A percentile compares a stretch with the other conserved stretches of the same genome.
Conservation (phyloP, 2,329 filamentous ascomycete species). For the Cladosporium colombiae region DNA sequence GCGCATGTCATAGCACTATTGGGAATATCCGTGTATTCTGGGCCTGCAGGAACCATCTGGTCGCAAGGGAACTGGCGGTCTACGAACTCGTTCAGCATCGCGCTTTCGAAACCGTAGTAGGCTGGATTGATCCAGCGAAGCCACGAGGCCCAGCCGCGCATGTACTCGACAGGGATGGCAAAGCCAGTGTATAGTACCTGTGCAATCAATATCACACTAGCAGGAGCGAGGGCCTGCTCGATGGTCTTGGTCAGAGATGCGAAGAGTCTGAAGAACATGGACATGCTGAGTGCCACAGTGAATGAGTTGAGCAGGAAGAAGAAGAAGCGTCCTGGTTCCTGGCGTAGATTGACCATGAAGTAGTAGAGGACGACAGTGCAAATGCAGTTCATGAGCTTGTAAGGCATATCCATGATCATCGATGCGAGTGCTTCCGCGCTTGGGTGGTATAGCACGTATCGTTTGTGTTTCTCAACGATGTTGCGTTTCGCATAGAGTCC, state of each 20-base stretch:
- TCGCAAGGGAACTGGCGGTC: slow-evolving; percentile 58
- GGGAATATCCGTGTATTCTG: slow-evolving; percentile 27
- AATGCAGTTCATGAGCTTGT: slow-evolving; percentile 45
- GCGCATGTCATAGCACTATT: slow-evolving; percentile 30
- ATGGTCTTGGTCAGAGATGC: slow-evolving; percentile 27
- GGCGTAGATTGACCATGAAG: slow-evolving; percentile 51
- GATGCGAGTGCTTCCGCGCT: slow-evolving; percentile 74
- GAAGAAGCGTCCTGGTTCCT: slow-evolving; percentile 51
- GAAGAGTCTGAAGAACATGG: slow-evolving; percentile 44
- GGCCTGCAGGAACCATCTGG: slow-evolving; percentile 26
- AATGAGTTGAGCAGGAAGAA: slow-evolving; percentile 49
- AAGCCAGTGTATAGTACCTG: slow-evolving; percentile 72
- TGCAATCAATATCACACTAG: slow-evolving; percentile 44
- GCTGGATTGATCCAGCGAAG: slow-evolving; percentile 72
- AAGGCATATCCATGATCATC: slow-evolving; percentile 48
- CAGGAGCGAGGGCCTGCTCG: slow-evolving; percentile 22
- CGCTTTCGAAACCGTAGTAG: slow-evolving; percentile 24
- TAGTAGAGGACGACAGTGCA: slow-evolving; percentile 51
- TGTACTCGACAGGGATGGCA: slow-evolving; percentile 58
- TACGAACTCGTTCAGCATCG: slow-evolving; percentile 57
- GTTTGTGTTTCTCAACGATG: slow-evolving; percentile 82
- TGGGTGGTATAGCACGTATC: slow-evolving; percentile 83
- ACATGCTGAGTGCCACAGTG: slow-evolving; percentile 44
- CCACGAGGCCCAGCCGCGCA: slow-evolving; percentile 72
- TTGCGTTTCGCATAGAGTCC: slow-evolving; percentile 80